phyloP scores from a whole-genome alignment of 345 rosid species.

The Mercurialis annua region DNA sequence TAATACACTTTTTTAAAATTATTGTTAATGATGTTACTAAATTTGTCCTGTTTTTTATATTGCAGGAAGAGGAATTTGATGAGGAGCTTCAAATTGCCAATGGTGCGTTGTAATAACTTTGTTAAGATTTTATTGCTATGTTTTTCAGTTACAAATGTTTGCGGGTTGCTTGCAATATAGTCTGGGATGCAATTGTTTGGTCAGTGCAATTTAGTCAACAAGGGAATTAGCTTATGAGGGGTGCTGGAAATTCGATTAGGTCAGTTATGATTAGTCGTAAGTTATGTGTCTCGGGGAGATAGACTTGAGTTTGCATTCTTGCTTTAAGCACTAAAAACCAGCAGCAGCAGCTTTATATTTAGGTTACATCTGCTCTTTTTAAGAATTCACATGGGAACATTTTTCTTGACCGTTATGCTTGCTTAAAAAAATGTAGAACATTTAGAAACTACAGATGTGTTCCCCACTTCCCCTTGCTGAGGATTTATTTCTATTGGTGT shows the following conservation, averaged over 20 bases:
- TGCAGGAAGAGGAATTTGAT: constrained; percentile 52
- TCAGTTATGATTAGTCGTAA: neutral
- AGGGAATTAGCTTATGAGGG: neutral
- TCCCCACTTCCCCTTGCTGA: no score
- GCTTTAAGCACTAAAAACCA: neutral
- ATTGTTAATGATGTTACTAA: neutral
- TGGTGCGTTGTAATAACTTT: constrained; percentile 36
- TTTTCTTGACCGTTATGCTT: no score
- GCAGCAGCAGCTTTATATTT: neutral
- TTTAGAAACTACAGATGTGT: no score
- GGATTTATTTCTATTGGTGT: no score
- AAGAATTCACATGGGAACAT: neutral
- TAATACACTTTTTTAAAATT: neutral
- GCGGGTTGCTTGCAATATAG: no score
- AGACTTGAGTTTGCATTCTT: neutral
- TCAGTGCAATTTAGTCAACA: neutral
- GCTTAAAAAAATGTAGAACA: no score
- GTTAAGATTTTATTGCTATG: no score
- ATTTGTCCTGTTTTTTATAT: constrained; percentile 14
- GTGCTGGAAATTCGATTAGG: neutral
- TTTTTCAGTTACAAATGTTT: no score
- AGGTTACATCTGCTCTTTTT: no score
- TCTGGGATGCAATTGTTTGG: no score
- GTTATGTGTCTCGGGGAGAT: neutral
- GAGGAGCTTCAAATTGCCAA: constrained; percentile 22